phyloP scores from a whole-genome alignment of 2,329 filamentous ascomycete species.

The Colletotrichum acutatum region DNA sequence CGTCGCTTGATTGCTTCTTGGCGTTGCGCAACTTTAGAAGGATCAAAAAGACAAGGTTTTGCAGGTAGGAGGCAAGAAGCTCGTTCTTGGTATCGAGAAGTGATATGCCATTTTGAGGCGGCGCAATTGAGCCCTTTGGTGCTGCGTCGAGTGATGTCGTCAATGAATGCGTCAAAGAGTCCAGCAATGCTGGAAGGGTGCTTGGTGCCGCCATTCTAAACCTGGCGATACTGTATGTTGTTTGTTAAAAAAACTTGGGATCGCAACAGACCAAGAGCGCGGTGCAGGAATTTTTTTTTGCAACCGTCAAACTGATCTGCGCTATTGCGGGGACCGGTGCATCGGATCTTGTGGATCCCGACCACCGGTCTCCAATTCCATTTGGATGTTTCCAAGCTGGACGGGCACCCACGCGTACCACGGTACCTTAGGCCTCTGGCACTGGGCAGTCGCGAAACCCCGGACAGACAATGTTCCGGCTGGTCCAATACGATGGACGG shows the following conservation, averaged over 20 bases:
- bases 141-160: slow-evolving; percentile 74
- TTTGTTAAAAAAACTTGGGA: not conserved
- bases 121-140: slow-evolving; percentile 72
- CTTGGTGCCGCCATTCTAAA: slow-evolving; percentile 58
- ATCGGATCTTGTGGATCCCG: slow-evolving; percentile 1
- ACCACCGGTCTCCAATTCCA: not conserved
- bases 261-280: slow-evolving; percentile 1
- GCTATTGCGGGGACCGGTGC: slow-evolving; percentile 10
- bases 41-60: slow-evolving; percentile 91
- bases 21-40: slow-evolving; percentile 79
- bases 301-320: slow-evolving; percentile 25
- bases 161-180: slow-evolving; percentile 68
- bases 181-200: slow-evolving; percentile 61
- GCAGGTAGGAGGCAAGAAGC: slow-evolving; percentile 93
- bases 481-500: not conserved
- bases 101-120: slow-evolving; percentile 89
- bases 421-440: not conserved
- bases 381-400: not conserved
- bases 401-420: no score
- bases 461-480: slow-evolving; percentile 23
- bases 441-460: no score
- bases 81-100: slow-evolving; percentile 97
- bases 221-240: not conserved
- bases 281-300: slow-evolving; percentile 28
- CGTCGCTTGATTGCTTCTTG: slow-evolving; percentile 41